Conservation (phyloP, 441 rosid genomes). For the Gossypium laxum region DNA sequence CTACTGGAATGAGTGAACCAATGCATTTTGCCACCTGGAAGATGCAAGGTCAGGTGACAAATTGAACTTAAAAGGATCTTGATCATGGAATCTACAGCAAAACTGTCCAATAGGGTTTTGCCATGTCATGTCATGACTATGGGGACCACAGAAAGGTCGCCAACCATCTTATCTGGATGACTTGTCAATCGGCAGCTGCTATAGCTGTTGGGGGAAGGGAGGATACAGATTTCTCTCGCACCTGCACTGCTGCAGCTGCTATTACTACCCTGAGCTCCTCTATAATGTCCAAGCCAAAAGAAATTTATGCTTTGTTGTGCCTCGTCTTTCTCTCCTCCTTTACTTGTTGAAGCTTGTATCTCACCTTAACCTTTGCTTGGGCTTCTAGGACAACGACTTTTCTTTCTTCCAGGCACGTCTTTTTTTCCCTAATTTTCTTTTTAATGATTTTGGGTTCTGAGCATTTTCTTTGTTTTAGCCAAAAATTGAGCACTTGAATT, state of each 20-base stretch:
- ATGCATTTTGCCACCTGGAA: background rate
- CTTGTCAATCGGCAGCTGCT: background rate
- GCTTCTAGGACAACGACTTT: background rate
- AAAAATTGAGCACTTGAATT: background rate
- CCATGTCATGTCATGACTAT: constrained; percentile 5
- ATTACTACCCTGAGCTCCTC: background rate
- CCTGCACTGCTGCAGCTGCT: background rate
- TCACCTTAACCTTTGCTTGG: background rate
- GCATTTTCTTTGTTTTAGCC: background rate
- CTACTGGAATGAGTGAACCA: background rate
- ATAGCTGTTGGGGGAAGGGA: background rate
- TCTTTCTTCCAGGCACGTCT: background rate
- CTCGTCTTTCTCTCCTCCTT: background rate
- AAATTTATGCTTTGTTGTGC: background rate
- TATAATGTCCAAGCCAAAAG: background rate
- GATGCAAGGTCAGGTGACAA: no score
- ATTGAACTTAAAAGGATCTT: background rate
- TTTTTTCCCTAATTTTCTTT: background rate
- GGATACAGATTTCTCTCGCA: background rate
- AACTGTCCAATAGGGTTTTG: background rate
- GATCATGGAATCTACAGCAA: background rate
- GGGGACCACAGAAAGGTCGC: background rate
- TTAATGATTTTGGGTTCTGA: background rate
- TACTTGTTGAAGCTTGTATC: background rate
- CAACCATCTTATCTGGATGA: background rate